Evolutionary conservation across 2,329 filamentous ascomycete species (phyloP).

Genomic region (Colletotrichum cuscutae): DNA sequence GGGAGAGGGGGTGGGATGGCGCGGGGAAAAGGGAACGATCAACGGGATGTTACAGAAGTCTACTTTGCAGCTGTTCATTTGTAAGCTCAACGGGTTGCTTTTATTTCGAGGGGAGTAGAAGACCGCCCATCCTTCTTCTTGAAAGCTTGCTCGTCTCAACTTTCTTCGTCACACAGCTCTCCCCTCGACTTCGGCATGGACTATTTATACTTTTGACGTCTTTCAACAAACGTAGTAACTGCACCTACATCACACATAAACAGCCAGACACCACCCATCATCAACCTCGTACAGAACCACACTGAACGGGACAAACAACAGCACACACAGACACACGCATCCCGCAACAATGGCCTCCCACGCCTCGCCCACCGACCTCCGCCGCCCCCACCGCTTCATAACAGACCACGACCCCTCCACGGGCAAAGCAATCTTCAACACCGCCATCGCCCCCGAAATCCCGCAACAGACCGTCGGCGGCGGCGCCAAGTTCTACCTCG

Average conservation of each 20-base stretch:
- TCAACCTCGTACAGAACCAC: too few species aligned
- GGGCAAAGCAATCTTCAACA: conserved; percentile 48
- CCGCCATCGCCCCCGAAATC: conserved; percentile 38
- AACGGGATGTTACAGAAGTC: neutral
- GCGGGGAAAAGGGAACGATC: neutral
- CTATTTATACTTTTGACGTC: neutral
- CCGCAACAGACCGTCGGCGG: conserved; percentile 34
- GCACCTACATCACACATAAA: neutral
- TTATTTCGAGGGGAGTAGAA: conserved; percentile 2
- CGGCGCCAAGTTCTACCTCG: conserved; percentile 39
- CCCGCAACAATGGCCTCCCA: conserved; percentile 13
- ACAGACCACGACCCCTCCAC: conserved; percentile 44
- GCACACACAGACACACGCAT: neutral
- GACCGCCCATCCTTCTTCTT: neutral
- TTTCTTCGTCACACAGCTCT: neutral
- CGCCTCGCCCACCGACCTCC: conserved; percentile 11
- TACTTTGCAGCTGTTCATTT: neutral
- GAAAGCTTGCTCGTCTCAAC: neutral
- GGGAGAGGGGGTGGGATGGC: neutral
- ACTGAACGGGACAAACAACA: neutral
- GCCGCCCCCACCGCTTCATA: conserved; percentile 42
- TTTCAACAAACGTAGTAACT: neutral
- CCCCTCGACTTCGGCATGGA: neutral
- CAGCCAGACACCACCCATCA: too few species aligned
- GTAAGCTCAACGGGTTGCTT: neutral